Base-by-base conservation (phyloP, 2,329 filamentous ascomycete genomes). In the Colletotrichum liriopes region DNA sequence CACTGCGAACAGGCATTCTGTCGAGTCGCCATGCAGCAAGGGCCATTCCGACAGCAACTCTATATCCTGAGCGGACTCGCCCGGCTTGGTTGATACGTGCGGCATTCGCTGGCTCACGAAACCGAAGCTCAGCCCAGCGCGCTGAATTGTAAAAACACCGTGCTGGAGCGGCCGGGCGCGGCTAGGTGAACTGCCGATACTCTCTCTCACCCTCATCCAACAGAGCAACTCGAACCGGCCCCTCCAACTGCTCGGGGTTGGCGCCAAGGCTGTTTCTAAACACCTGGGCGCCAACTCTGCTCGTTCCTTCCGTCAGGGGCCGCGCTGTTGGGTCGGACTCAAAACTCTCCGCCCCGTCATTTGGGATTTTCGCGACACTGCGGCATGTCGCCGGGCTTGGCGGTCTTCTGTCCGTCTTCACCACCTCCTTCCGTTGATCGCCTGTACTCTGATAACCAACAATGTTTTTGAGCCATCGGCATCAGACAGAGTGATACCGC, bases 341-440 rank as follows among this genome's bases (percentile, higher is more conserved):
- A 16, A 66, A 49, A 16, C 16, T 16, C n/a, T 47, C 60, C 16
- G 39, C 45, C 54, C 43, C 20, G 55, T 67, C 29, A 11, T n/a
- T 39, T 55, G 39, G 18, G 37, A 23, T 11, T 29, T 67, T 58
- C 51, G 20, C 65, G 39, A 16, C 45, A 47, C 14, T 41, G 11
- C 54, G 32, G 54, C 32, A 29, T 60, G 26, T 32, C 59, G n/a
- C 54, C 35, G 54, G 65, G 45, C 59, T 69, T 65, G 66, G 59
- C 65, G 39, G 29, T 35, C 26, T 41, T 20, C 18, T 54, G 51
- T 18, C 11, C 51, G 49, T 12, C 51, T 64, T 52, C 45, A 32
- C 32, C n/a, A 43, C 26, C 5, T 35, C 26, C 0, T 26, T 26
- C 23, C 61, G 26, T 16, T 8, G 8, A 12, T 32, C 14, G 14